Evolutionary conservation across 148 eudicot genomes (phyloP), one percentile per base, ranked within the genome.

Genomic region (Heliamphora exappendiculata): DNA sequence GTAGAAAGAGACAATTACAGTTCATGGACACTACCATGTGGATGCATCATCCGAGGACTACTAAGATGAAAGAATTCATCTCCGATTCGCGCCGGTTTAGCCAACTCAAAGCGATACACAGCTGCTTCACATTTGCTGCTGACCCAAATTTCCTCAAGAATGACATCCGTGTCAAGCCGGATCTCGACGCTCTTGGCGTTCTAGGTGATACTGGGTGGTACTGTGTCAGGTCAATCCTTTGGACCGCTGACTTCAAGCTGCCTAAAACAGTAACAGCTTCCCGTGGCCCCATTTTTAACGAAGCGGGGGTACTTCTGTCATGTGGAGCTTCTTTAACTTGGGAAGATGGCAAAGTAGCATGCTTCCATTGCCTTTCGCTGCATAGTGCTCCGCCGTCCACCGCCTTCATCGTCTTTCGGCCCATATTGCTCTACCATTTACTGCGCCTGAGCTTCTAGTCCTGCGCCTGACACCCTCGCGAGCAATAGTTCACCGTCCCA

Each of bases 81-180:
- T n/a, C n/a, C n/a, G n/a, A n/a, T n/a, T n/a, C n/a, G n/a, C n/a
- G n/a, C n/a, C n/a, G n/a, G n/a, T n/a, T n/a, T n/a, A n/a, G n/a
- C n/a, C n/a, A n/a, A n/a, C n/a, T n/a, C n/a, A n/a, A n/a, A n/a
- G n/a, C n/a, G 90, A 63, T 89, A 24, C 90, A 89, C 57, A 31
- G 83, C 44, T 28, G 41, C 74, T 89, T 87, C 83, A 57, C 84
- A 20, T 89, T 83, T 47, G 79, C 82, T 39, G 87, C 51, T 1
- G 83, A 79, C 39, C 26, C 26, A 0, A 74, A 87, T 57, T 89
- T 89, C 65, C 92, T 89, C 4, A 54, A 82, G 50, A 87, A 89
- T 36, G 83, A 89, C 84, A 89, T 89, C 33, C 90, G 90, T 3
- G 92, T 89, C 47, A 87, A 80, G 79, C 85, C 92, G 5, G 87